Conservation (phyloP, 2,329 filamentous ascomycete species). For the Trichothecium sympodiale region DNA sequence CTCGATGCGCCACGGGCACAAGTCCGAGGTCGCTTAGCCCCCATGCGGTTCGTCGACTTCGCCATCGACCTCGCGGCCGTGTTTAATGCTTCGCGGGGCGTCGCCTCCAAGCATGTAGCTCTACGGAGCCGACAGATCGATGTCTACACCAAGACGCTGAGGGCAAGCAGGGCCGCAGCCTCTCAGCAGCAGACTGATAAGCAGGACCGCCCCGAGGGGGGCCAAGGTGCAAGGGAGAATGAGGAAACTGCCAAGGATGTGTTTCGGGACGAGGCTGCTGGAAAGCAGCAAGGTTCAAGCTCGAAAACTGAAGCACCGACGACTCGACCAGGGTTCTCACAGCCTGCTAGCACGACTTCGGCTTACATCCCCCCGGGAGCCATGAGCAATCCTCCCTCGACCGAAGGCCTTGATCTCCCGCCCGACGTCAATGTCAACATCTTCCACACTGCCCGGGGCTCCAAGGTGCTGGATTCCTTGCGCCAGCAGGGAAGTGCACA, state of each 20-base stretch:
- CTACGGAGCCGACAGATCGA: slow-evolving; percentile 44
- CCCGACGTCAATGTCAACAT: slow-evolving; percentile 32
- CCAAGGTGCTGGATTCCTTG: slow-evolving; percentile 30
- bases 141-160: slow-evolving; percentile 29
- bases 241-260: background rate
- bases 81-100: slow-evolving; percentile 55
- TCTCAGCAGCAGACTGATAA: slow-evolving; percentile 2
- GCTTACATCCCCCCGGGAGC: background rate
- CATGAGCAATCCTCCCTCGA: slow-evolving; percentile 1
- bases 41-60: slow-evolving; percentile 53
- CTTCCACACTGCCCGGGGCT: slow-evolving; percentile 35
- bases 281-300: background rate
- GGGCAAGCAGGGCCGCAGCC: slow-evolving; percentile 10
- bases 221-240: background rate
- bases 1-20: slow-evolving; percentile 1
- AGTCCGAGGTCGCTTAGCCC: slow-evolving; percentile 13
- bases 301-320: background rate
- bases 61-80: slow-evolving; percentile 60
- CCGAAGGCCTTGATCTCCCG: slow-evolving; percentile 22
- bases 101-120: slow-evolving; percentile 53
- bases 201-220: background rate
- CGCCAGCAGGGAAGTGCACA: slow-evolving; percentile 13
- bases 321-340: background rate
- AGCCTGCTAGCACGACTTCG: background rate
- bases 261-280: background rate